A percentile compares a stretch with the other conserved stretches of the same genome.
phyloP scores from a whole-genome alignment of 306 rosid species.

The Lagenaria siceraria region DNA sequence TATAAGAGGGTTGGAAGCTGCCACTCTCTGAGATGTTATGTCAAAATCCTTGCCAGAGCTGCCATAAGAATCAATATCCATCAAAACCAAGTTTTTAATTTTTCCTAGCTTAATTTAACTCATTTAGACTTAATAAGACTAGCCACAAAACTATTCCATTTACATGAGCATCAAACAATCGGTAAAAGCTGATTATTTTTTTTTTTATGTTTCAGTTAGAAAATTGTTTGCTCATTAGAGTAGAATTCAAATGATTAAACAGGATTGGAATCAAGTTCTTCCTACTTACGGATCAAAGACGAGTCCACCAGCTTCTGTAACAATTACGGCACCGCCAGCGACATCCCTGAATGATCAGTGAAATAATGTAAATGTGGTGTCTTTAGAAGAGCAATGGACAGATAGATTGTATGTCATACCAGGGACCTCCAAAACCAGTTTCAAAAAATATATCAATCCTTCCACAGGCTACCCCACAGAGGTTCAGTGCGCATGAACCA shows the following conservation, averaged over 20 bases:
- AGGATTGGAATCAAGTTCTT: neutral
- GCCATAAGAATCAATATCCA: conserved; percentile 14
- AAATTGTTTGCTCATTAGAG: neutral
- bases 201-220: neutral
- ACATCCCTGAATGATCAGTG: conserved; percentile 62
- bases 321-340: conserved; percentile 93
- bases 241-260: neutral
- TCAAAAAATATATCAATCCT: conserved; percentile 73
- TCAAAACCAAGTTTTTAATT: conserved; percentile 7
- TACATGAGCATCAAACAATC: neutral
- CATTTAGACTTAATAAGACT: neutral
- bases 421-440: conserved; percentile 79
- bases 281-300: conserved; percentile 91
- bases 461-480: conserved; percentile 95
- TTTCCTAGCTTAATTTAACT: neutral
- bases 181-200: neutral
- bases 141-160: neutral
- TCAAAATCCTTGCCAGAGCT: conserved; percentile 89
- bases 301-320: conserved; percentile 89
- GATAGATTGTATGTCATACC: conserved; percentile 33
- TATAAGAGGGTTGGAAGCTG: conserved; percentile 74
- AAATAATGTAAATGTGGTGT: conserved; percentile 1
- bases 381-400: neutral
- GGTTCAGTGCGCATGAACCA: conserved; percentile 93
- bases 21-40: conserved; percentile 68